phyloP scores from a whole-genome alignment of 768 basidiomycete species.

The Russula brevipes region DNA sequence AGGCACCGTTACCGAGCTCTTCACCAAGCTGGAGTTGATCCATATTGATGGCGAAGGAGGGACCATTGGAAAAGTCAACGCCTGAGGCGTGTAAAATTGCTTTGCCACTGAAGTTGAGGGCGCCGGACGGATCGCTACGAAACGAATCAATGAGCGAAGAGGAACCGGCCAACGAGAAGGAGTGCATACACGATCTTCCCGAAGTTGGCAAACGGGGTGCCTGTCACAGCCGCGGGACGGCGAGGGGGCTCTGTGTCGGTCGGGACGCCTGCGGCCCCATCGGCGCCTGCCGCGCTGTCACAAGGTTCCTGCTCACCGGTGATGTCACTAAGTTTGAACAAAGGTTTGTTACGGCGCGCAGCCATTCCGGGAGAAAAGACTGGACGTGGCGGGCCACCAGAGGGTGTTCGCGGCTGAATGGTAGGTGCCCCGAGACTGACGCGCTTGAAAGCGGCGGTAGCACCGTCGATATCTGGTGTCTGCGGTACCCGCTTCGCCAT shows the following conservation, averaged over 20 bases:
- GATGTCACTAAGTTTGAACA: slow-evolving; percentile 62
- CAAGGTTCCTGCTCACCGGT: slow-evolving; percentile 35
- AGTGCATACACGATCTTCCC: slow-evolving; percentile 82
- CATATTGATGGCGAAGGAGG: slow-evolving; percentile 93
- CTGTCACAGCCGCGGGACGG: slow-evolving; percentile 36
- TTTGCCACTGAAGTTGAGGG: slow-evolving; percentile 88
- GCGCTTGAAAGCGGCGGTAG: slow-evolving; percentile 39
- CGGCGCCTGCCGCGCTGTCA: slow-evolving; percentile 57
- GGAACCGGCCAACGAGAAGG: background rate
- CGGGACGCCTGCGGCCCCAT: slow-evolving; percentile 66
- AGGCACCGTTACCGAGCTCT: slow-evolving; percentile 94
- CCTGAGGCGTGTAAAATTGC: slow-evolving; percentile 89
- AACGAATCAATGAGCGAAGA: background rate
- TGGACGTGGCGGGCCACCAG: slow-evolving; percentile 34
- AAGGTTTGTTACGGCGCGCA: slow-evolving; percentile 45
- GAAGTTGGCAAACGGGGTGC: slow-evolving; percentile 88
- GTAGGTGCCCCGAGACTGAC: slow-evolving; percentile 29
- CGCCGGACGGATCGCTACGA: slow-evolving; percentile 88
- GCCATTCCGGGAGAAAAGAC: slow-evolving; percentile 36
- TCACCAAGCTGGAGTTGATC: slow-evolving; percentile 83
- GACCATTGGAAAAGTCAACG: slow-evolving; percentile 84
- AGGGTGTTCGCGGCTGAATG: slow-evolving; percentile 23
- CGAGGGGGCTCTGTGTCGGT: slow-evolving; percentile 34
- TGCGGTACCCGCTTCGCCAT: slow-evolving; percentile 42
- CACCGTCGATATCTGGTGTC: slow-evolving; percentile 38